A percentile compares a stretch with the other conserved stretches of the same genome.
These are phyloP conservation scores for Populus hybrid DNA, from an alignment of 441 rosid species.

Conservation along the genomic window DNA sequence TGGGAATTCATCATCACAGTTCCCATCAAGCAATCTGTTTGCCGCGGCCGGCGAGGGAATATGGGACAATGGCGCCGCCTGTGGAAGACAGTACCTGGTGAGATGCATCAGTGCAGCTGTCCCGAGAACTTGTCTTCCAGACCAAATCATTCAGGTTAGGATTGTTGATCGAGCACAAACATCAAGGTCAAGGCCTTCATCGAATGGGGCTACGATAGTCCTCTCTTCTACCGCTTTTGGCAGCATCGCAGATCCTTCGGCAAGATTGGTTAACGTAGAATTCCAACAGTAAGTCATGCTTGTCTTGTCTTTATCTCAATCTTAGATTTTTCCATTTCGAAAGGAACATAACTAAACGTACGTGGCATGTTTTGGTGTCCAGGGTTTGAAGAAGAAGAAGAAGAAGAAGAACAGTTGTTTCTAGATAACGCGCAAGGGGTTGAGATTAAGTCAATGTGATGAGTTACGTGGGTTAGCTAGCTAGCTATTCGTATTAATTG, in stretches of 20 bases:
- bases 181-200: constrained; percentile 43
- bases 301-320: no score
- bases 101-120: constrained; percentile 48
- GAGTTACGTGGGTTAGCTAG: background rate
- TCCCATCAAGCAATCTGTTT: constrained; percentile 49
- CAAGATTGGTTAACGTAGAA: background rate
- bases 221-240: constrained; percentile 44
- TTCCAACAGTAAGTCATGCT: no score
- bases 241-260: constrained; percentile 32
- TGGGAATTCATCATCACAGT: constrained; percentile 36
- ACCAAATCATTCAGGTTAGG: constrained; percentile 30
- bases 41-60: constrained; percentile 57
- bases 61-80: constrained; percentile 65
- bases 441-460: background rate
- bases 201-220: constrained; percentile 33
- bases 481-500: background rate
- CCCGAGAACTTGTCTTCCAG: constrained; percentile 30
- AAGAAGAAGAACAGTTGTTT: background rate
- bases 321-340: no score
- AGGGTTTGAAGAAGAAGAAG: background rate
- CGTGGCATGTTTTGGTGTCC: background rate
- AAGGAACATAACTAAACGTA: background rate
- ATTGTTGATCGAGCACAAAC: no score
- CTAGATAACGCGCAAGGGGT: background rate
- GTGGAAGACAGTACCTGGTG: constrained; percentile 11